phyloP scores from a whole-genome alignment of 345 rosid species.

The Combretum micranthum region DNA sequence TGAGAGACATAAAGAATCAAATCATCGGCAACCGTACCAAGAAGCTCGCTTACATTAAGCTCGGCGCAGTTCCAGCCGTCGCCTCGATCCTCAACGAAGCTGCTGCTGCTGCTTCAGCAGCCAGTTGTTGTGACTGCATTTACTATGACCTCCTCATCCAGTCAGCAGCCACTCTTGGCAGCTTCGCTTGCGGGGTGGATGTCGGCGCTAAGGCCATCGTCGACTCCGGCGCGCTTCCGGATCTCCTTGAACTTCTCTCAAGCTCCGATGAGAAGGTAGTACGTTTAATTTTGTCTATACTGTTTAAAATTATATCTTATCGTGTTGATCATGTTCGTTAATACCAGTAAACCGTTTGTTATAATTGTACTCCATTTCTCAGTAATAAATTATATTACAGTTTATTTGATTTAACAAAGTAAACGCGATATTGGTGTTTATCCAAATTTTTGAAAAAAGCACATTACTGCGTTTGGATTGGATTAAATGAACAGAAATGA shows the following conservation, averaged over 20 bases:
- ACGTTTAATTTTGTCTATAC: neutral
- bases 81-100: constrained; percentile 52
- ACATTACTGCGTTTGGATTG: too few species aligned
- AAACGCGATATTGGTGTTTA: too few species aligned
- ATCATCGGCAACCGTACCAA: constrained; percentile 90
- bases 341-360: too few species aligned
- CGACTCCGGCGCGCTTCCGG: constrained; percentile 67
- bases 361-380: too few species aligned
- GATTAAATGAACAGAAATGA: too few species aligned
- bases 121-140: neutral
- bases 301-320: neutral
- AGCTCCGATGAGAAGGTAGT: constrained; percentile 57
- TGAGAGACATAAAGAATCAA: constrained; percentile 81
- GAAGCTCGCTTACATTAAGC: constrained; percentile 76
- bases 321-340: neutral
- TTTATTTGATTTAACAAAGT: too few species aligned
- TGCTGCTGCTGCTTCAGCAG: constrained; percentile 11
- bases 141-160: constrained; percentile 53
- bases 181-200: constrained; percentile 95
- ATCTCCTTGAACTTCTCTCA: constrained; percentile 54
- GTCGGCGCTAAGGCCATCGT: constrained; percentile 79
- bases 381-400: too few species aligned
- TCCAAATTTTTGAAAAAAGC: too few species aligned
- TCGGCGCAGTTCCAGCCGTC: constrained; percentile 72
- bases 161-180: constrained; percentile 81